phyloP scores from a whole-genome alignment of 1,284 basidiomycete genomes.

The Puccinia coronata region DNA sequence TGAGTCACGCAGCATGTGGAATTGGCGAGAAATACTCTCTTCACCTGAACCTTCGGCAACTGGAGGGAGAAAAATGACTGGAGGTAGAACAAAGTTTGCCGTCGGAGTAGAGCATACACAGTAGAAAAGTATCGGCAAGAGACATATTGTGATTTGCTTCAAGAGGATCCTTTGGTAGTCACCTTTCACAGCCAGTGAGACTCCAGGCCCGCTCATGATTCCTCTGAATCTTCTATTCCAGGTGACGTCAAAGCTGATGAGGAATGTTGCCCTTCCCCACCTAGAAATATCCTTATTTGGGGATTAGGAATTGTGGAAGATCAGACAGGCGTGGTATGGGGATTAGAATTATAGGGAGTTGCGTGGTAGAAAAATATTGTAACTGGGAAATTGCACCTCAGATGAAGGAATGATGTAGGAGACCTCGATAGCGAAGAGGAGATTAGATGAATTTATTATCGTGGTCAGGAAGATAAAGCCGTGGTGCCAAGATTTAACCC shows the following conservation, averaged over 20 bases:
- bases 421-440: no score
- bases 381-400: no score
- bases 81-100: no score
- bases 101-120: background rate
- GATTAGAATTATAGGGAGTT: no score
- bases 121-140: background rate
- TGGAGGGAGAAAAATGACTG: background rate
- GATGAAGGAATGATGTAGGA: no score
- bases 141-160: background rate
- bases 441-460: no score
- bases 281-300: no score
- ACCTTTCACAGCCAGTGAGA: background rate
- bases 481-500: background rate
- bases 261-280: background rate
- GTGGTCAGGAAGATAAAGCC: background rate
- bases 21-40: background rate
- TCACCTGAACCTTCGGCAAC: background rate
- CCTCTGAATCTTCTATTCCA: background rate
- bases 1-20: background rate
- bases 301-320: no score
- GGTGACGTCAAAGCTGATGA: background rate
- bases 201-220: background rate
- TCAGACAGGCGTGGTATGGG: no score
- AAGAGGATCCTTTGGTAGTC: background rate
- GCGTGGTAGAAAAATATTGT: no score